Evolutionary conservation across 371 early-diverging fungal genomes (phyloP).

Genomic region (Umbelopsis sp.): DNA sequence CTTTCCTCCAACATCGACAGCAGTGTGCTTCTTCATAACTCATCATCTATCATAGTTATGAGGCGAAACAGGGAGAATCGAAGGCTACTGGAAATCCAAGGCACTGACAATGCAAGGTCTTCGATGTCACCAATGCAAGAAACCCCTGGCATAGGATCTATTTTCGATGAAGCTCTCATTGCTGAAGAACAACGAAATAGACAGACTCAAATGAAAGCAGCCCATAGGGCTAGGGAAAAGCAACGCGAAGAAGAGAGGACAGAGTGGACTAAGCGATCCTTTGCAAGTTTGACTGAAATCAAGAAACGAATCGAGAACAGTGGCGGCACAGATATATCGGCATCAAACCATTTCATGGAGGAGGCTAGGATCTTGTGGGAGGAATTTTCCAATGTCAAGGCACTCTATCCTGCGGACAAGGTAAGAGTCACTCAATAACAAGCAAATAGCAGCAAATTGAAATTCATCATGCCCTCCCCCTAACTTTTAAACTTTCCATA

Average conservation of each 20-base stretch:
- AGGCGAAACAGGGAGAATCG: constrained; percentile 35
- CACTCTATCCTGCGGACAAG: constrained; percentile 60
- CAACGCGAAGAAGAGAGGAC: constrained; percentile 32
- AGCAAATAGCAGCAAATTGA: no score
- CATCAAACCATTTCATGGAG: constrained; percentile 56
- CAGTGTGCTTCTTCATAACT: neutral
- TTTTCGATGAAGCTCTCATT: constrained; percentile 33
- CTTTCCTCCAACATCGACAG: neutral
- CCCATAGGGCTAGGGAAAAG: neutral
- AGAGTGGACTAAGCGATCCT: constrained; percentile 20
- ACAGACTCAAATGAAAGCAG: neutral
- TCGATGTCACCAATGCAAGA: constrained; percentile 5
- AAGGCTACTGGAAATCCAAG: constrained; percentile 15
- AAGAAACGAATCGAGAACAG: constrained; percentile 29
- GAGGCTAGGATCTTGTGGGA: constrained; percentile 50
- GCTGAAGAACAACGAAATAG: neutral
- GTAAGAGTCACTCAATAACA: constrained; percentile 26
- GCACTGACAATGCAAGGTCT: neutral
- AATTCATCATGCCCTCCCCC: neutral
- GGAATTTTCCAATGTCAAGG: constrained; percentile 53
- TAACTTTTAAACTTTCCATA: constrained; percentile 1
- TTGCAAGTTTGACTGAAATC: constrained; percentile 40
- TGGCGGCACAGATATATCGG: constrained; percentile 25
- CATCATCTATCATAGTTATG: constrained; percentile 31
- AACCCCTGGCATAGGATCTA: constrained; percentile 20